These are phyloP conservation scores for Suillus clintonianus DNA, from an alignment of 768 basidiomycete genomes.

Conservation along the genomic window DNA sequence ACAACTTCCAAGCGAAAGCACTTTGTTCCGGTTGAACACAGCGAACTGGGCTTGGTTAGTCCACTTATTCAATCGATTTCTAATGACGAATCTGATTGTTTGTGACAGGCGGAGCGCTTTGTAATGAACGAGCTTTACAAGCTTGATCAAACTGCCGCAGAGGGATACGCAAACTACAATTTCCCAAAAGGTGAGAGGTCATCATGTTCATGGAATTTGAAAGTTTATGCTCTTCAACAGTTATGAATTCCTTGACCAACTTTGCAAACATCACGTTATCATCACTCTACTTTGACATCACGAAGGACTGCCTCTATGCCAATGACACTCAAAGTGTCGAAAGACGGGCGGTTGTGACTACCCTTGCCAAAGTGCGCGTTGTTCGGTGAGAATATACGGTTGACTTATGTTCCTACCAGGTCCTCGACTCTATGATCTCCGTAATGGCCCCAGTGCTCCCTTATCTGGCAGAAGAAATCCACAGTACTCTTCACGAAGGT, in stretches of 20 bases:
- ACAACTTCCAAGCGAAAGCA: constrained; percentile 14
- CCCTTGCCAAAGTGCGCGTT: constrained; percentile 63
- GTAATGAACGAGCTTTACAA: constrained; percentile 82
- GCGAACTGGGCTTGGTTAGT: constrained; percentile 67
- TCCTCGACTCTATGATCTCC: constrained; percentile 63
- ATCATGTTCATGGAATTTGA: neutral
- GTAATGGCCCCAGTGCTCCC: constrained; percentile 87
- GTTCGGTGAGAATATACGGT: neutral
- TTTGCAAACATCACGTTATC: constrained; percentile 87
- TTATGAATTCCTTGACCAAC: constrained; percentile 67
- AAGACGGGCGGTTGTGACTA: constrained; percentile 68
- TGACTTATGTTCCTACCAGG: constrained; percentile 38
- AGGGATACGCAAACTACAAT: constrained; percentile 71
- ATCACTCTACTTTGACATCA: constrained; percentile 88
- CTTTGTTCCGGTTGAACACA: constrained; percentile 19
- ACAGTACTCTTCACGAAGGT: constrained; percentile 36
- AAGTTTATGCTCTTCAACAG: constrained; percentile 40
- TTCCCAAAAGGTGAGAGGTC: constrained; percentile 73
- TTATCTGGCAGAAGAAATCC: constrained; percentile 88
- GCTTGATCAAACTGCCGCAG: constrained; percentile 66
- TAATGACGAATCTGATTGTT: neutral
- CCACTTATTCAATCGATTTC: neutral
- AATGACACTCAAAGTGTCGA: constrained; percentile 49
- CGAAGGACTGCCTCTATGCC: constrained; percentile 89
- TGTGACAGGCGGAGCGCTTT: constrained; percentile 73